Percentiles rank a stretch among this genome's conserved stretches.
phyloP scores from a whole-genome alignment of 2,329 filamentous ascomycete genomes.

The Penicillium palitans region DNA sequence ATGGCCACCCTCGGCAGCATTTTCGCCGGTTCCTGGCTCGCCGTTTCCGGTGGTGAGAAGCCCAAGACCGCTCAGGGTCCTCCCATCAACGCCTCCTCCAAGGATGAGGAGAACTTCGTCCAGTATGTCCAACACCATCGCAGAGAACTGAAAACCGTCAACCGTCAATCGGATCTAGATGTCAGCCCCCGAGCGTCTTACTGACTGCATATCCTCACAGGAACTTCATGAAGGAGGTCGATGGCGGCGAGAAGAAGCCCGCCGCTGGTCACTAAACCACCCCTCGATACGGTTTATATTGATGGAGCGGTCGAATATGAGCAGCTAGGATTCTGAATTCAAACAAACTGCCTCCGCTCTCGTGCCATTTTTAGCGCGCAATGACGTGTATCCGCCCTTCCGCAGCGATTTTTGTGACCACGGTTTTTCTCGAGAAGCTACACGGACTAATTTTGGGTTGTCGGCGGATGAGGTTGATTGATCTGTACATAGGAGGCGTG shows the following conservation, averaged over 20 bases:
- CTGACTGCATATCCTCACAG: conserved; percentile 31
- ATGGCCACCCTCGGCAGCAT: conserved; percentile 57
- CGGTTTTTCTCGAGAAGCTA: conserved; percentile 11
- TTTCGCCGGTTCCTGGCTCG: conserved; percentile 50
- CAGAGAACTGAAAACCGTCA: background rate
- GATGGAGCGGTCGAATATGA: conserved; percentile 18
- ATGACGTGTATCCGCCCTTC: conserved; percentile 15
- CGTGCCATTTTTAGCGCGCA: conserved; percentile 14
- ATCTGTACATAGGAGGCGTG: conserved; percentile 32
- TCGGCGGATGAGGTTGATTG: conserved; percentile 21
- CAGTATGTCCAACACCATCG: conserved; percentile 52
- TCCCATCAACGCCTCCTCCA: conserved; percentile 64
- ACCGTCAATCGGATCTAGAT: background rate
- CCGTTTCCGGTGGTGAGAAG: conserved; percentile 46
- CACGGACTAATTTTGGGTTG: conserved; percentile 14
- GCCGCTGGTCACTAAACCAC: conserved; percentile 34
- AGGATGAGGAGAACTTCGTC: conserved; percentile 69
- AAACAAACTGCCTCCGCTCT: conserved; percentile 17
- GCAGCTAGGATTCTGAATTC: conserved; percentile 17
- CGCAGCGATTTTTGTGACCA: conserved; percentile 1
- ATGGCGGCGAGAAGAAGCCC: conserved; percentile 49
- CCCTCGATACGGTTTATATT: conserved; percentile 16
- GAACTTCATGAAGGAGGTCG: conserved; percentile 53
- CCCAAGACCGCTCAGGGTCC: conserved; percentile 46
- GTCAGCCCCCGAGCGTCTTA: background rate